Conservation (phyloP, 352 stramenopile species). For the Aphanomyces invadans region DNA sequence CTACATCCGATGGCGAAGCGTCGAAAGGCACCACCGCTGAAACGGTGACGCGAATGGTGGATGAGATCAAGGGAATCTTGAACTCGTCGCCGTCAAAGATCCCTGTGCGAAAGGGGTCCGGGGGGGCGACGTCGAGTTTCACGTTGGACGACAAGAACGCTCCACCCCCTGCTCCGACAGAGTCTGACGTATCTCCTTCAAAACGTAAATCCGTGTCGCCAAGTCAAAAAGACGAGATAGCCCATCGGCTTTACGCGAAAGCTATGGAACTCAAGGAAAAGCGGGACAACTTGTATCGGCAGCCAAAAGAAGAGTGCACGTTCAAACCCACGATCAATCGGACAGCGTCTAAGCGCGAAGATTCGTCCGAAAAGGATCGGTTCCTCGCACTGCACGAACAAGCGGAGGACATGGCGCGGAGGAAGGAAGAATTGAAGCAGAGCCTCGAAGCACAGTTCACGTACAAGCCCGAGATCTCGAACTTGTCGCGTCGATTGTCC, state of each 20-base stretch:
- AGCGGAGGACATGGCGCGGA: conserved; percentile 14
- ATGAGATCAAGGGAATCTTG: conserved; percentile 21
- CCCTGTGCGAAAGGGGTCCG: neutral
- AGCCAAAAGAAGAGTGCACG: conserved; percentile 19
- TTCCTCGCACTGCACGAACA: conserved; percentile 17
- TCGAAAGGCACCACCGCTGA: neutral
- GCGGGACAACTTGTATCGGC: conserved; percentile 7
- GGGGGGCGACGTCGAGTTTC: neutral
- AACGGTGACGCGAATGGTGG: conserved; percentile 11
- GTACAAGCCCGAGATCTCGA: conserved; percentile 24
- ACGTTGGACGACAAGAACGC: neutral
- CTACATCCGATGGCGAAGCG: neutral
- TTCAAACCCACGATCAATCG: conserved; percentile 22
- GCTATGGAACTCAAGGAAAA: conserved; percentile 25
- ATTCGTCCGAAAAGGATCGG: conserved; percentile 15
- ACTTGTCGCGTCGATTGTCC: conserved; percentile 12
- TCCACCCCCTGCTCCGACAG: neutral
- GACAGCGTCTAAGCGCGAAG: conserved; percentile 4
- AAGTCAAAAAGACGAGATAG: conserved; percentile 19
- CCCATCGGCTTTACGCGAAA: conserved; percentile 11
- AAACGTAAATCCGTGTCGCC: conserved; percentile 23
- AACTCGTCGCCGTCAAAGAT: conserved; percentile 22
- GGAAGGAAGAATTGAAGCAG: conserved; percentile 16
- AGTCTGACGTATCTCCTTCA: neutral
- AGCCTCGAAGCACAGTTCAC: conserved; percentile 10